Base-by-base conservation (phyloP, 257 asterid species). In the Pogostemon cablin region DNA sequence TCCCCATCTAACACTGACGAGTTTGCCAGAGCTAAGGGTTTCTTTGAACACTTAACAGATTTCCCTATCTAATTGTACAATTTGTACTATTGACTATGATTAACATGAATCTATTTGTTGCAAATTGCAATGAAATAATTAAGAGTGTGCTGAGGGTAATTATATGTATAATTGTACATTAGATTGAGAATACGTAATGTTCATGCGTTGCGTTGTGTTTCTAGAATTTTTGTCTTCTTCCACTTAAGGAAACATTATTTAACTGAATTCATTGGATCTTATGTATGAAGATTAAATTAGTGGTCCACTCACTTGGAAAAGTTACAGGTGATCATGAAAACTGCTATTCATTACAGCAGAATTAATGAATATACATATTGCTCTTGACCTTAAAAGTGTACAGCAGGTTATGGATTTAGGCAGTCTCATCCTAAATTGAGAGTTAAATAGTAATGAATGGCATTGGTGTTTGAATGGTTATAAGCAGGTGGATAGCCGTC, bases 401-500 rank as follows among this genome's bases (percentile, higher is more conserved):
- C 83, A 78, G 34, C 56, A 84, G 74, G 79, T 69, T 49, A 79
- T 62, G 69, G 52, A 68, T 77, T 59, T 55, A 73, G 61, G 47
- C 64, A 52, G 57, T 62, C 67, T 66, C 63, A 66, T 63, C 32
- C 32, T 25, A 25, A 25, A 25, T 25, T 25, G 32, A 25, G 71
- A 68, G 77, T 61, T 68, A 59, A 63, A 58, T 25, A 69, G 67
- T 67, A 73, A 47, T 7, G 74, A 77, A 52, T 73, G 60, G 56
- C 4, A 38, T 61, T 68, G 73, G 62, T 35, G 37, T 9, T 8
- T 3, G 46, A 72, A 39, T 41, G 37, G 53, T 81, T 80, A 88
- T 7, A 87, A 72, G 84, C 90, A 81, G 76, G 80, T 20, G 32
- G 79, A 75, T 8, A 78, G 68, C 12, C 85, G 67, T 37, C 77